These are phyloP conservation scores for Rhynchosporium graminicola DNA, from an alignment of 2,329 filamentous ascomycete species.

Conservation along the genomic window DNA sequence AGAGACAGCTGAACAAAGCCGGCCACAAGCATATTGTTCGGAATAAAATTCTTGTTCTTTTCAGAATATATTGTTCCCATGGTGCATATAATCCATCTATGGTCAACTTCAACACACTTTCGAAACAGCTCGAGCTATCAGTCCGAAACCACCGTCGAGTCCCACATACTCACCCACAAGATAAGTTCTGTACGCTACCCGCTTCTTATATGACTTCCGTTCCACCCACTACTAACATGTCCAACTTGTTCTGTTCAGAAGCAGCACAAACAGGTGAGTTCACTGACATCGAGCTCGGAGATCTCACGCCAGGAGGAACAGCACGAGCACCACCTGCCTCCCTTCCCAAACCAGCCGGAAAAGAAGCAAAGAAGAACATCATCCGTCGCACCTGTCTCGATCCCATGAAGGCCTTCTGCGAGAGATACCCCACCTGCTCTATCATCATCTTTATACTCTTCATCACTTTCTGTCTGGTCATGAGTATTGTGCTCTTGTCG, in stretches of 20 bases:
- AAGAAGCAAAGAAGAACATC: not conserved
- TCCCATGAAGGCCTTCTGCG: slow-evolving; percentile 9
- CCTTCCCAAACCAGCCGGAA: not conserved
- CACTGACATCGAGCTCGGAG: slow-evolving; percentile 4
- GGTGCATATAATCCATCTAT: not conserved
- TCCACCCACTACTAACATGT: not conserved
- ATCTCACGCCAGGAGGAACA: not conserved
- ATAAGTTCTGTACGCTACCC: not conserved
- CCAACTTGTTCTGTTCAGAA: not conserved
- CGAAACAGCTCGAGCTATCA: not conserved
- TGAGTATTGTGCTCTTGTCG: not conserved
- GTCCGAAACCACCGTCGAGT: not conserved
- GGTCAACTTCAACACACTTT: not conserved
- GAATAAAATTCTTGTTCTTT: not conserved
- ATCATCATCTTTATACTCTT: not conserved
- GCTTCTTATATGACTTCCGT: not conserved
- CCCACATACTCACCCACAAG: not conserved
- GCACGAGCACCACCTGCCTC: not conserved
- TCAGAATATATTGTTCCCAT: not conserved
- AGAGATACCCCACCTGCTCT: not conserved
- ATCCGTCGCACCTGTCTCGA: not conserved
- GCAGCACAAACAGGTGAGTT: not conserved
- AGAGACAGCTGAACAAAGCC: not conserved
- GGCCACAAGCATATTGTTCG: not conserved
- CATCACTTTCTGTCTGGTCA: not conserved